These are phyloP conservation scores for Trametes maxima DNA, from an alignment of 768 basidiomycete species.

Conservation along the genomic window DNA sequence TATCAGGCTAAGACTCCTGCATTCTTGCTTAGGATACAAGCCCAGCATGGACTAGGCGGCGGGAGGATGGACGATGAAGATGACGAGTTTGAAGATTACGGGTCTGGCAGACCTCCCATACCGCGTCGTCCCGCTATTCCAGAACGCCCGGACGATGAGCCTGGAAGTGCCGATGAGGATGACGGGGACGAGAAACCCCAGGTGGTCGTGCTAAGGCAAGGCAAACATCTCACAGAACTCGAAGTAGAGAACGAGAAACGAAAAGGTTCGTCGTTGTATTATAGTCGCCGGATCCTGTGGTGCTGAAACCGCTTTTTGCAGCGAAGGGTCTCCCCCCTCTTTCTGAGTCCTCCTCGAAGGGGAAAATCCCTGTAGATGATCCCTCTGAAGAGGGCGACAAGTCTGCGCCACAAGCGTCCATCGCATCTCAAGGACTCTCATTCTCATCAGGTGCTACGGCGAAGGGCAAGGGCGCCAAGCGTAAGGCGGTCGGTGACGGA, in stretches of 20 bases:
- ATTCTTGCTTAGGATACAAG: conserved; percentile 66
- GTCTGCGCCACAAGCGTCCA: conserved; percentile 19
- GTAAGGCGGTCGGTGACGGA: conserved; percentile 37
- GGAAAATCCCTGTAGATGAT: background rate
- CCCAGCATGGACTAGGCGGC: conserved; percentile 55
- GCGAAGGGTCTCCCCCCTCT: conserved; percentile 65
- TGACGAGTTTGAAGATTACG: conserved; percentile 61
- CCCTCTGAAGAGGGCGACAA: background rate
- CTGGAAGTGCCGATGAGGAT: conserved; percentile 70
- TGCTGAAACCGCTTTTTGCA: conserved; percentile 28
- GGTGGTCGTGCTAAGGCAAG: conserved; percentile 85
- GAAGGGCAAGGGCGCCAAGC: conserved; percentile 33
- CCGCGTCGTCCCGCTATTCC: conserved; percentile 74
- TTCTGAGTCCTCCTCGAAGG: conserved; percentile 35
- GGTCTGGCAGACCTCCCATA: conserved; percentile 72
- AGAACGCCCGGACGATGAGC: conserved; percentile 64
- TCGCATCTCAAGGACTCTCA: conserved; percentile 34
- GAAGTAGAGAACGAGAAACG: conserved; percentile 80
- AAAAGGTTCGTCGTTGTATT: conserved; percentile 52
- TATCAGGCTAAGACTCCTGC: conserved; percentile 63
- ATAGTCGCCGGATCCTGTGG: conserved; percentile 3
- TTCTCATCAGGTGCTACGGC: conserved; percentile 39
- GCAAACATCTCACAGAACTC: conserved; percentile 79
- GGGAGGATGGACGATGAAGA: conserved; percentile 39
- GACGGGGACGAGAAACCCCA: conserved; percentile 79